A percentile compares a stretch with the other conserved stretches of the same genome.
Evolutionary conservation across 2,329 filamentous ascomycete genomes (phyloP).

Genomic region (Pyrenochaeta sp.): DNA sequence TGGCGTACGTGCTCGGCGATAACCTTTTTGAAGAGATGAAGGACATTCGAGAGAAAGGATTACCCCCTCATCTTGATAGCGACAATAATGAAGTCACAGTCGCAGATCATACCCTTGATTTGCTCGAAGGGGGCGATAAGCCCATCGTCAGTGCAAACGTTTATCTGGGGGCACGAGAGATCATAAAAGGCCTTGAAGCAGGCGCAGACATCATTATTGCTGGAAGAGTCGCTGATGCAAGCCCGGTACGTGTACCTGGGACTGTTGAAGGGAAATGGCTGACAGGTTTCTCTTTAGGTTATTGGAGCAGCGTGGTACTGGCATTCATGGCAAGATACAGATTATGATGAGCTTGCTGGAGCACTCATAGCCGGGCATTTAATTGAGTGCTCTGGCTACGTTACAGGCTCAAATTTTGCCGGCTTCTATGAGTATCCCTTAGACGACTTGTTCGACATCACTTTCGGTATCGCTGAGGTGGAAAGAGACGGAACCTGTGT

Average conservation of each 20-base stretch:
- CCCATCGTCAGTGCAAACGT: slow-evolving; percentile 59
- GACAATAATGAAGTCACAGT: slow-evolving; percentile 48
- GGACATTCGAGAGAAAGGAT: slow-evolving; percentile 41
- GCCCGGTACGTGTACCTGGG: slow-evolving; percentile 31
- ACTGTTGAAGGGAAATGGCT: neutral
- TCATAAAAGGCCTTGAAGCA: slow-evolving; percentile 38
- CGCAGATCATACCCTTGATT: slow-evolving; percentile 49
- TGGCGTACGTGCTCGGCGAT: slow-evolving; percentile 58
- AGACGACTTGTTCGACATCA: slow-evolving; percentile 54
- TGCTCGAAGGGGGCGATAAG: slow-evolving; percentile 48
- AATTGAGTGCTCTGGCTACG: slow-evolving; percentile 59
- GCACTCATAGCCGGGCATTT: slow-evolving; percentile 55
- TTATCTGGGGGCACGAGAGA: slow-evolving; percentile 59
- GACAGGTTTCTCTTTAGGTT: slow-evolving; percentile 40
- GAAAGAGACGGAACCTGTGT: slow-evolving; percentile 55
- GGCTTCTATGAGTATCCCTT: slow-evolving; percentile 58
- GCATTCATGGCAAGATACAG: slow-evolving; percentile 60
- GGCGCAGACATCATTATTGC: slow-evolving; percentile 48
- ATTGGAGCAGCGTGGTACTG: slow-evolving; percentile 67
- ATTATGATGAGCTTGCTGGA: slow-evolving; percentile 60
- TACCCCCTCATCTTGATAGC: slow-evolving; percentile 54
- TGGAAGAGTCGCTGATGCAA: slow-evolving; percentile 45
- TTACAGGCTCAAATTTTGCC: slow-evolving; percentile 64
- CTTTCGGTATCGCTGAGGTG: slow-evolving; percentile 62
- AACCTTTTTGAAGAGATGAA: slow-evolving; percentile 51